Base-by-base conservation (phyloP, 768 basidiomycete species). In the Termitomyces sp. region DNA sequence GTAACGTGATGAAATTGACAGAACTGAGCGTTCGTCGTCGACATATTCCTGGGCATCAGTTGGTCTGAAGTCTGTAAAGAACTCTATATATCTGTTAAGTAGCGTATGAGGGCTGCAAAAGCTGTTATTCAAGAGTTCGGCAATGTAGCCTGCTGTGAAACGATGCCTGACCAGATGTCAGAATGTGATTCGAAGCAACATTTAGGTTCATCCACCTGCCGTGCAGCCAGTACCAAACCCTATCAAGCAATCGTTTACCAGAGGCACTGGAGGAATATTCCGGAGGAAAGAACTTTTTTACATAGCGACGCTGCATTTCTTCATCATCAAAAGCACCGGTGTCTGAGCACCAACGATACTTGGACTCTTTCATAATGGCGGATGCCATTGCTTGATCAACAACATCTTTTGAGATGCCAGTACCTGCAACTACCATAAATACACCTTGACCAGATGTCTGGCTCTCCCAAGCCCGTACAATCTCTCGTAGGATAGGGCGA, bases 301-400 rank as follows among this genome's bases (percentile, higher is more conserved):
- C 47, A 61, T 79, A 81, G 10, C 57, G 64, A 16, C 63, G 66
- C 52, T 79, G 77, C 16, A 69, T 63, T 7, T 68, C 67, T 52
- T 63, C 56, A 12, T 64, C 60, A 50, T 76, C 75, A 58, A 79
- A 79, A 5, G 76, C 77, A 1, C 78, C 78, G 0, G 77, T 79
- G 56, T 78, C 77, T 0, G 75, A 78, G 60, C 75, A 78, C 75
- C 75, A 76, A 5, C 78, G 74, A 58, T 79, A 78, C 23, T 68
- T 68, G 0, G 77, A 77, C 35, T 77, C 77, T 59, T 79, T 79
- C 77, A 79, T 78, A 50, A 78, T 74, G 1, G 75, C 78, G 6
- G 75, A 77, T 2, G 77, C 72, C 75, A 79, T 77, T 0, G 77
- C 76, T 55, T 74, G 74, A 58, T 77, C 75, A 7, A 80, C 76